Evolutionary conservation across 116 monocot species (phyloP), one percentile per base, ranked within the genome.

Genomic region (Dioscorea cayenensis): DNA sequence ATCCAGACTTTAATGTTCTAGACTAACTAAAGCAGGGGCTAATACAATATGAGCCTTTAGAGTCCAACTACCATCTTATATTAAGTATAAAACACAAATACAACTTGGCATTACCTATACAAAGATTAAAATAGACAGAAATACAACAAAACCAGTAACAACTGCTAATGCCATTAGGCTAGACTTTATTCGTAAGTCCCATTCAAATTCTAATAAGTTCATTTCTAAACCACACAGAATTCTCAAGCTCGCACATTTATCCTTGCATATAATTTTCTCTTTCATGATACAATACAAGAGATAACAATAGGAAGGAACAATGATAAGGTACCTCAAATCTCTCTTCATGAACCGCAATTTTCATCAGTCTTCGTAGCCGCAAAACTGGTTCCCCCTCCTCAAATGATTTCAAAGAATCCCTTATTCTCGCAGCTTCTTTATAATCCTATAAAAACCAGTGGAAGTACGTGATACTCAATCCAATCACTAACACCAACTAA

Each of bases 371-470:
- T 23, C 86, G 94, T 13, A 99, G 94, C 10, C 84, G 89, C 68
- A 99, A 72, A 25, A 94, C 89, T 6, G 99, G 99, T 58, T 94
- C 94, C 85, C 91, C 86, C 20, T 91, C 94, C 79, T 94, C 99
- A 79, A 99, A 94, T 18, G 85, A 84, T 80, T 63, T 91, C 78
- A 99, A 77, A 49, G 94, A 87, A 77, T 99, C 93, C 78, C 99
- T 86, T 74, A 99, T 82, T 77, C 94, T 86, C 32, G 99, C 99
- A 71, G 99, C 99, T 70, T 94, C 94, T 82, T 99, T 89, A 73
- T 94, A 99, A 73, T 99, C 89, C 94, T 94, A 51, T 12, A n/a
- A 43, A 36, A 69, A 51, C 20, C n/a, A 74, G 20, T 55, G 55
- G 14, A 16, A 55, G 55, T 43, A 43, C 43, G 6, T 43, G 0